phyloP scores from a whole-genome alignment of 2,329 filamentous ascomycete species.

The Daldinia sp. region DNA sequence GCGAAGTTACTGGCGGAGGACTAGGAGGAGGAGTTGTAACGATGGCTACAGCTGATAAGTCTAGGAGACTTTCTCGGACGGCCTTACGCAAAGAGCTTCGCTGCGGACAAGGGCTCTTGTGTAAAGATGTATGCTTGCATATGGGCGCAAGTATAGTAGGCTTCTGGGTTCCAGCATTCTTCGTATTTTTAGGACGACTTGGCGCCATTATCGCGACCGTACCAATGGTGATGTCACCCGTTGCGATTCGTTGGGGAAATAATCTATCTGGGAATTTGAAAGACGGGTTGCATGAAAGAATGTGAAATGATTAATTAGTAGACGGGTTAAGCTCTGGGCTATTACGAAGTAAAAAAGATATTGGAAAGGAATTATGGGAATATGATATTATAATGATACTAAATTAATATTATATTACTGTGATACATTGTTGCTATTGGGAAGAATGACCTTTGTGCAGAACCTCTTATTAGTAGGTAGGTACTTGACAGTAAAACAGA shows the following conservation, averaged over 20 bases:
- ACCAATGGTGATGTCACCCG: conserved; percentile 8
- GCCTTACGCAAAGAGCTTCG: conserved; percentile 36
- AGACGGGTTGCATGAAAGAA: background rate
- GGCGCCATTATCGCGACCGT: conserved; percentile 16
- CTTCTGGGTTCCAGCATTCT: background rate
- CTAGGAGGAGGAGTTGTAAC: background rate
- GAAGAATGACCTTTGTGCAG: background rate
- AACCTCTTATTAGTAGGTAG: background rate
- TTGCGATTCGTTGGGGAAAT: background rate
- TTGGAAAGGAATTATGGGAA: no score
- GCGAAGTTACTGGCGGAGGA: background rate
- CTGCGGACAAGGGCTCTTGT: conserved; percentile 15
- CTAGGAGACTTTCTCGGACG: conserved; percentile 19
- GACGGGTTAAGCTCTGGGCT: no score
- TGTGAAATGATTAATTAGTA: no score
- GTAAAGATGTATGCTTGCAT: background rate
- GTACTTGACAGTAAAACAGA: no score
- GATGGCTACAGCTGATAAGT: background rate
- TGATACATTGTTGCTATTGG: background rate
- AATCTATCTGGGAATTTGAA: background rate
- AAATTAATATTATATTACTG: background rate
- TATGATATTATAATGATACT: background rate
- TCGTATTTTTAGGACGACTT: background rate
- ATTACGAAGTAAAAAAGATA: background rate
- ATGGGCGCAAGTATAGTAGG: background rate